Evolutionary conservation across 1,139 yeast genomes (phyloP).

Genomic region (Protomyces lactucae-debilis): DNA sequence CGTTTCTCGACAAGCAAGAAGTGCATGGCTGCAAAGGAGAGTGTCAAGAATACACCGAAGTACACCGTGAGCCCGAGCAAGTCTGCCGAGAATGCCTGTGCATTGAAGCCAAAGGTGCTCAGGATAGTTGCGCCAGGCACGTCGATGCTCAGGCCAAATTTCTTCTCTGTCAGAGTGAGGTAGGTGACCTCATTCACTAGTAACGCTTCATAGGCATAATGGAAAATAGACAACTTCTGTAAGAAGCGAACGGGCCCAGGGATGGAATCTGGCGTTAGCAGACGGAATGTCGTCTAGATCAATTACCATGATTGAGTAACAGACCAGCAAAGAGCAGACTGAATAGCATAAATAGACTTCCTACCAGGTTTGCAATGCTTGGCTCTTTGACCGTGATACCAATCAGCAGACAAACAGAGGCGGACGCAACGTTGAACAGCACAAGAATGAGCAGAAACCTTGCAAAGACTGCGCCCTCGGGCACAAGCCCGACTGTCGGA

Average conservation of each 20-base stretch:
- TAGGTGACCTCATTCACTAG: conserved; percentile 91
- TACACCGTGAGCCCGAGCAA: conserved; percentile 49
- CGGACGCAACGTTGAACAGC: conserved; percentile 77
- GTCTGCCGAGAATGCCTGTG: conserved; percentile 68
- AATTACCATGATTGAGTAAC: conserved; percentile 60
- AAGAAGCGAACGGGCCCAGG: conserved; percentile 70
- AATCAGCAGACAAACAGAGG: conserved; percentile 76
- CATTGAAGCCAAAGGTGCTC: conserved; percentile 89
- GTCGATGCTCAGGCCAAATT: conserved; percentile 87
- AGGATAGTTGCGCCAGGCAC: conserved; percentile 98
- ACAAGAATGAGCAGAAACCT: conserved; percentile 66
- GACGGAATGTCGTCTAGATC: neutral
- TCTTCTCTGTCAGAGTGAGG: conserved; percentile 74
- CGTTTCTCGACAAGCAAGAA: conserved; percentile 69
- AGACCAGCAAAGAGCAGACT: conserved; percentile 88
- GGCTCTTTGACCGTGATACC: conserved; percentile 84
- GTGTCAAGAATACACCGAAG: conserved; percentile 48
- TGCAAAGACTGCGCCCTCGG: conserved; percentile 65
- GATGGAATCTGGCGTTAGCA: conserved; percentile 49
- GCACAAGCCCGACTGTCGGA: conserved; percentile 72
- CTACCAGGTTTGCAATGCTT: conserved; percentile 88
- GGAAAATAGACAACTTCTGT: conserved; percentile 83
- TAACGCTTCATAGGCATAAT: conserved; percentile 89
- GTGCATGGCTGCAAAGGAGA: conserved; percentile 74
- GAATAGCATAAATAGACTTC: conserved; percentile 74